Conservation (phyloP, 441 rosid genomes). For the Gossypium schwendimanii region DNA sequence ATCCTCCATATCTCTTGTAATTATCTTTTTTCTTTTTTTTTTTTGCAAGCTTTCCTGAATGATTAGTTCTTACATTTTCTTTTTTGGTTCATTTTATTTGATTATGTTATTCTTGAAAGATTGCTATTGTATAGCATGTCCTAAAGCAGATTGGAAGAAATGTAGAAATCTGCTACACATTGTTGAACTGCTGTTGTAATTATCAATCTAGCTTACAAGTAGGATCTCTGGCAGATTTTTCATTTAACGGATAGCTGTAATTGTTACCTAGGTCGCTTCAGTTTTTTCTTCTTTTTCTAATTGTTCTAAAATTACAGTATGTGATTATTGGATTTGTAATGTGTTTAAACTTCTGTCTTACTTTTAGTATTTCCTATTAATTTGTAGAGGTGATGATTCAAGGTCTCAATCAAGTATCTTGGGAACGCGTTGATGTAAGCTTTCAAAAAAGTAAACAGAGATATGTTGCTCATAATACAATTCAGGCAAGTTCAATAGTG, state of each 20-base stretch:
- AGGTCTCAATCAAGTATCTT: constrained; percentile 69
- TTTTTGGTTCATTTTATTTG: too few relatives aligned
- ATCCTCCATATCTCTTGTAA: background rate
- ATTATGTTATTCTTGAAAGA: background rate
- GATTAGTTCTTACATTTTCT: background rate
- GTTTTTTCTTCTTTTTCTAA: background rate
- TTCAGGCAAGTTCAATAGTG: constrained; percentile 57
- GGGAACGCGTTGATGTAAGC: constrained; percentile 94
- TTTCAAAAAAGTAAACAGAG: constrained; percentile 79
- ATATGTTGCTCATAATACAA: constrained; percentile 69
- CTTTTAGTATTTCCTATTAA: constrained; percentile 9
- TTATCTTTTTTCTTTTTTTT: background rate
- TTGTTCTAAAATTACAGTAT: background rate
- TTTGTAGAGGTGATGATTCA: constrained; percentile 72
- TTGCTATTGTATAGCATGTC: background rate
- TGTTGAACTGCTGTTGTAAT: background rate
- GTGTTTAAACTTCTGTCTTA: background rate
- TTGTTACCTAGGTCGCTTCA: background rate
- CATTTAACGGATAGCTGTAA: background rate
- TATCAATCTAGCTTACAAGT: background rate
- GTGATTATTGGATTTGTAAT: background rate
- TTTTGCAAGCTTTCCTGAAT: background rate
- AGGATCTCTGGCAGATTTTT: background rate
- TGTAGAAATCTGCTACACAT: background rate
- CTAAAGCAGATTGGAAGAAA: background rate